Evolutionary conservation across 768 basidiomycete genomes (phyloP).

Genomic region (Lactarius trivialis): DNA sequence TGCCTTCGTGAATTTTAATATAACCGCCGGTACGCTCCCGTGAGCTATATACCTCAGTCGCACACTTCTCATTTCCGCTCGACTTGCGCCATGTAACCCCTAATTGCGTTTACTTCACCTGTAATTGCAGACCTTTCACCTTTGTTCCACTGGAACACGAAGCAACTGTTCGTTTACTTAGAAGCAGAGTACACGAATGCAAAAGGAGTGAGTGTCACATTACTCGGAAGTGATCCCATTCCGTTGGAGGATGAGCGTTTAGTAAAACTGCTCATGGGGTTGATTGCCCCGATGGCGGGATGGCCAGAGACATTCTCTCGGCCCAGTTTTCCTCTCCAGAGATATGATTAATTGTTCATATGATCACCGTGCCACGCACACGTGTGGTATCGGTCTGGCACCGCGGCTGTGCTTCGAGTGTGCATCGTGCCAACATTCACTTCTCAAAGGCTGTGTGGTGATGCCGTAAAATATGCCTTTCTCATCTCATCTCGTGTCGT

Average conservation of each 20-base stretch:
- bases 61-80: not conserved
- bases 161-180: constrained; percentile 84
- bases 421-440: not conserved
- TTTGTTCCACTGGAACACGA: constrained; percentile 95
- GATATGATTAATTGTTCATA: not conserved
- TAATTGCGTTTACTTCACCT: not conserved
- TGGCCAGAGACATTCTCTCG: not conserved
- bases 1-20: constrained; percentile 75
- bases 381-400: not conserved
- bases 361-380: constrained; percentile 1
- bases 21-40: constrained; percentile 58
- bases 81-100: not conserved
- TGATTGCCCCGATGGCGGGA: not conserved
- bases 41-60: not conserved
- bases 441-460: not conserved
- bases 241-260: not conserved
- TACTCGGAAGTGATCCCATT: not conserved
- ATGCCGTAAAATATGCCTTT: not conserved
- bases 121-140: constrained; percentile 59
- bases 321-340: not conserved
- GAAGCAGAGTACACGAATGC: constrained; percentile 75
- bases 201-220: constrained; percentile 51
- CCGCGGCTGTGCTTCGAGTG: not conserved
- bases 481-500: not conserved
- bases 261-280: not conserved